phyloP scores from a whole-genome alignment of 495 filamentous ascomycete genomes.

The Aspergillus heteromorphus region DNA sequence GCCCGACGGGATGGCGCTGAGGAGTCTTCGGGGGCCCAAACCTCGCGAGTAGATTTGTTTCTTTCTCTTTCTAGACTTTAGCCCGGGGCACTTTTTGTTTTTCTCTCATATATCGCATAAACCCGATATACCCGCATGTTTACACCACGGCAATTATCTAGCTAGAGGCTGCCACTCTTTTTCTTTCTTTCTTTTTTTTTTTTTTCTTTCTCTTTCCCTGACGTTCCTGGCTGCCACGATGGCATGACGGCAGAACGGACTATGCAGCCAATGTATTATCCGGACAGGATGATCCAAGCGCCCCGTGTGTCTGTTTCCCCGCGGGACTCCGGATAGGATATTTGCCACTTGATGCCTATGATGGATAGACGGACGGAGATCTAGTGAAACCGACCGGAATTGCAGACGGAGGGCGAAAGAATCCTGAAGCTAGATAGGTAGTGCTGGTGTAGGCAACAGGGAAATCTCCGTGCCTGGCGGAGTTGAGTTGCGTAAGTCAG shows the following conservation, averaged over 20 bases:
- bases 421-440: background rate
- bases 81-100: conserved; percentile 3
- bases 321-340: background rate
- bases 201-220: too few relatives aligned
- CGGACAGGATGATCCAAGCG: conserved; percentile 4
- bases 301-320: background rate
- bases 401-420: background rate
- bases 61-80: background rate
- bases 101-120: conserved; percentile 7
- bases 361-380: background rate
- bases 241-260: too few relatives aligned
- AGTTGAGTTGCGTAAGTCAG: background rate
- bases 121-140: background rate
- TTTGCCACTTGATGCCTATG: background rate
- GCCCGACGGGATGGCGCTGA: conserved; percentile 38
- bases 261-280: background rate
- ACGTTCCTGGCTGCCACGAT: background rate
- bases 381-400: background rate
- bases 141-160: background rate
- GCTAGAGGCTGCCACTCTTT: background rate
- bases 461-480: background rate
- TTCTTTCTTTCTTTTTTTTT: background rate
- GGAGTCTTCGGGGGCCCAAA: conserved; percentile 59
- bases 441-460: background rate
- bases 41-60: conserved; percentile 26